phyloP scores from a whole-genome alignment of 2,329 filamentous ascomycete species.

The Colletotrichum horii region DNA sequence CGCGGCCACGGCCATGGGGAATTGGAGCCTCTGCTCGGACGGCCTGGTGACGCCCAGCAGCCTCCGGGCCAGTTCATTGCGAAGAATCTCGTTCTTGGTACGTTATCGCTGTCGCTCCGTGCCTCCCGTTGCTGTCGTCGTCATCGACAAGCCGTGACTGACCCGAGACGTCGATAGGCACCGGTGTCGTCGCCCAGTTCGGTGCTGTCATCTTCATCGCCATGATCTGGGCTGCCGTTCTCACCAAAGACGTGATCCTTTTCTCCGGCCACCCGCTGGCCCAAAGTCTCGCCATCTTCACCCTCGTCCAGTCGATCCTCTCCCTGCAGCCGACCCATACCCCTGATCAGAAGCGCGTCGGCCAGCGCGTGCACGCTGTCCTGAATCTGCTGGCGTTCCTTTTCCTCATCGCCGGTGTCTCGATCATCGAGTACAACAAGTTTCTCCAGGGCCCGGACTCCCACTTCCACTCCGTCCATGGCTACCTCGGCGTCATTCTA shows the following conservation, averaged over 20 bases:
- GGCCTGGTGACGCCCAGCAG: conserved; percentile 76
- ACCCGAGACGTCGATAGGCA: conserved; percentile 59
- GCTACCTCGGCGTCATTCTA: conserved; percentile 79
- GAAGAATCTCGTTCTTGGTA: conserved; percentile 79
- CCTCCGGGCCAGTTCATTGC: conserved; percentile 65
- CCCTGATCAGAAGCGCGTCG: conserved; percentile 70
- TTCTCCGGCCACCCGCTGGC: conserved; percentile 89
- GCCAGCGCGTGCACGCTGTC: conserved; percentile 67
- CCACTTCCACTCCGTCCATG: conserved; percentile 84
- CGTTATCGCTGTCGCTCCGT: conserved; percentile 49
- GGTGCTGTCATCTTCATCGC: conserved; percentile 77
- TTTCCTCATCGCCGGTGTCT: conserved; percentile 67
- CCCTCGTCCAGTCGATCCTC: conserved; percentile 80
- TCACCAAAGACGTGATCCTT: conserved; percentile 73
- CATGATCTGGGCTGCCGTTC: conserved; percentile 79
- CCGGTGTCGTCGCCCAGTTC: conserved; percentile 79
- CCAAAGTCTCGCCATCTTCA: conserved; percentile 69
- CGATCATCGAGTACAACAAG: conserved; percentile 87
- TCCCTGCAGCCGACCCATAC: conserved; percentile 88
- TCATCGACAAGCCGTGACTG: background rate
- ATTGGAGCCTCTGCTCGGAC: conserved; percentile 51
- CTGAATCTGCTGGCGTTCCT: conserved; percentile 72
- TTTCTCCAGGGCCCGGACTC: conserved; percentile 60
- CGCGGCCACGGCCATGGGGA: conserved; percentile 35
- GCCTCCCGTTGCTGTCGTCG: conserved; percentile 23